Evolutionary conservation across 192 early-diverging fungal genomes (phyloP), one percentile per base, ranked within the genome.

Genomic region (Coemansia sp.): DNA sequence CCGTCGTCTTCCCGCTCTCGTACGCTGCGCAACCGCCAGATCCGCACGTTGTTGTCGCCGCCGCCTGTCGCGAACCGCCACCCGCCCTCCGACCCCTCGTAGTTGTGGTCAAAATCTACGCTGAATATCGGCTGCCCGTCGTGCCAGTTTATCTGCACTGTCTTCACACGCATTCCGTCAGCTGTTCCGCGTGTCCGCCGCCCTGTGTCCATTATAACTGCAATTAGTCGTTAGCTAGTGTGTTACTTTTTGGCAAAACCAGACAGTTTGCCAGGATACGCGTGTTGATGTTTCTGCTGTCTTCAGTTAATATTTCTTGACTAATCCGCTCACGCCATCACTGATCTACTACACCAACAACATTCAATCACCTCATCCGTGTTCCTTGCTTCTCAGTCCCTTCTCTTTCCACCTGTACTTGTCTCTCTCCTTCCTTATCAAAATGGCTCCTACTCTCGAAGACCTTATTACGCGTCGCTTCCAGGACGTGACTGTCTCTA

Each of bases 71-170:
- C 94, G 52, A 96, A 88, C 49, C 94, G 84, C 51, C 84, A 85
- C 27, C 63, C 68, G 49, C 80, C 65, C 44, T 60, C 47, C 27
- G 28, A 44, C 34, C 76, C 68, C 44, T 38, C 53, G 48, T 67
- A 64, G 74, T 55, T 64, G 79, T 74, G 70, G 85, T 94, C 88
- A 83, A 96, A 98, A 74, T 96, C 92, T 19, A 88, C 88, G 56
- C 93, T 94, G 79, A 95, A 94, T 55, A 98, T 87, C 10, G 94
- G 89, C 66, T 88, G 81, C 61, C 87, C 88, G 64, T 92, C 96
- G 69, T 98, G 96, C 96, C 96, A 96, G 66, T 92, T 89, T 74
- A 98, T 94, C 78, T 94, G 90, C 14, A 93, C 77, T 24, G 86
- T 87, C 58, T 88, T 80, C 76, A 85, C 90, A 73, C 86, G 64